Base-by-base conservation (phyloP, 2,329 filamentous ascomycete genomes). In the Cladosporium sp. region DNA sequence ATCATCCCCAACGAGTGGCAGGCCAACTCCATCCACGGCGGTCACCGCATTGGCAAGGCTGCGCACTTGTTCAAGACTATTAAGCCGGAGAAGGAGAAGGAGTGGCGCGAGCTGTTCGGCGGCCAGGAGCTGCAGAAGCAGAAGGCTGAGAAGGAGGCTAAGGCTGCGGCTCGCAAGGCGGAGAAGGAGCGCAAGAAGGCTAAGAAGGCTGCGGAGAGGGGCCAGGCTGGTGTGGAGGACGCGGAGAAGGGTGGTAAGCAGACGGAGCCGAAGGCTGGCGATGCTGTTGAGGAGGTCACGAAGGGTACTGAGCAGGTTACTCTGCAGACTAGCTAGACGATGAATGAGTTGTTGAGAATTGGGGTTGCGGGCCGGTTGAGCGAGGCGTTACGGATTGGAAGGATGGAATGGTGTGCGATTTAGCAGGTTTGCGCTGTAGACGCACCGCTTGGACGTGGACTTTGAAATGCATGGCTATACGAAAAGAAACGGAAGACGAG, bases 11-110 rank as follows among this genome's bases (percentile, higher is more conserved):
- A 85, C 57, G 76, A 74, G 42, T 93, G 87, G 85, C 76, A 81
- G 56, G 71, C 76, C 2, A 68, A 69, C 34, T 68, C 69, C 44
- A 74, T 93, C 59, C 77, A 82, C 63, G 78, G 85, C 1, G 87
- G 86, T 53, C 89, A 95, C 73, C 85, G 84, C 67, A 86, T 96
- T 58, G 88, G 89, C 60, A 85, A 86, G 66, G 83, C 90, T 0
- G 80, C 82, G 58, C 85, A 89, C 75, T 77, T 95, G 32, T 95
- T 95, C 72, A 81, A 81, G n/a, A 81, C 80, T 50, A 95, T 95
- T 64, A 87, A 90, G 58, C 77, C 85, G 9, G 84, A 87, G 69
- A 92, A 91, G 74, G 83, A 87, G 43, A 82, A 86, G 48, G 86
- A 92, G 68, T 95, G 90, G 90, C 83, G 86, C 54, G 81, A 86